Percentiles rank a stretch among this genome's conserved stretches.
These are phyloP conservation scores for Dictyostelium discoideum DNA, from an alignment of 78 protist genomes.

Conservation along the genomic window DNA sequence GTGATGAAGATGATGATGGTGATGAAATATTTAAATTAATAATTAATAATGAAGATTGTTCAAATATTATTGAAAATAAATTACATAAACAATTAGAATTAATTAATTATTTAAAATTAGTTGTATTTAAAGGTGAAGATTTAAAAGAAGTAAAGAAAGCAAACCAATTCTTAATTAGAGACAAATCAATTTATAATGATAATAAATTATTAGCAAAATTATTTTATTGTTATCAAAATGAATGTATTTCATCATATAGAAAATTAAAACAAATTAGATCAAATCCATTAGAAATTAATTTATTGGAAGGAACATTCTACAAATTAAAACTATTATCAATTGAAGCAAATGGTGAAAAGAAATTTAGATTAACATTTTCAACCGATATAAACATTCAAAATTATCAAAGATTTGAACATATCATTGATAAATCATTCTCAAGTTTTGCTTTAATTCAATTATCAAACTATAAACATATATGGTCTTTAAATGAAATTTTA, in stretches of 20 bases:
- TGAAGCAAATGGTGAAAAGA: background rate
- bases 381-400: background rate
- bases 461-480: background rate
- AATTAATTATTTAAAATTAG: background rate
- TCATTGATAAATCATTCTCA: background rate
- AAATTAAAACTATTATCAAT: background rate
- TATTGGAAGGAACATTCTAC: constrained; percentile 22
- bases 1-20: background rate
- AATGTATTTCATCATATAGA: constrained; percentile 20
- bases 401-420: background rate
- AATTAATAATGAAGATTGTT: background rate
- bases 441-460: background rate
- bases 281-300: constrained; percentile 22
- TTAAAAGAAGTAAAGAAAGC: background rate
- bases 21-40: background rate
- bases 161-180: background rate
- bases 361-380: background rate
- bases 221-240: constrained; percentile 57
- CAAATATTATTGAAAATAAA: background rate
- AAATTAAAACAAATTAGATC: constrained; percentile 23
- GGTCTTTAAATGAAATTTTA: background rate
- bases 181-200: background rate
- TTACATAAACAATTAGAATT: background rate
- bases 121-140: background rate
- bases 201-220: constrained; percentile 1